phyloP scores from a whole-genome alignment of 1,139 yeast genomes.

The Maudiozyma humilis region DNA sequence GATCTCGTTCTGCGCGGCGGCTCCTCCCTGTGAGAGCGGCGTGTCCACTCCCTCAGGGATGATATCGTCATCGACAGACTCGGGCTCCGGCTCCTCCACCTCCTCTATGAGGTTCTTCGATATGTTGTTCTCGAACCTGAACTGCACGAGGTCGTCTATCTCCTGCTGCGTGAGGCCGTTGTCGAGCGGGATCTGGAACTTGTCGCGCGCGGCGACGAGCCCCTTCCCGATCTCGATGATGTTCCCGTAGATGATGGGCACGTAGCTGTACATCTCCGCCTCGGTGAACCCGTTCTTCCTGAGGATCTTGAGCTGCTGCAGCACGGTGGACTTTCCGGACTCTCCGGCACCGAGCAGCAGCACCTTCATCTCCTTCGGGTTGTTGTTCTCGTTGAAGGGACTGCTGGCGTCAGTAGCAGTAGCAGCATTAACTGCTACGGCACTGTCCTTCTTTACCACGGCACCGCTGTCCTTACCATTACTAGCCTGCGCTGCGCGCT shows the following conservation, averaged over 20 bases:
- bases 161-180: constrained; percentile 33
- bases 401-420: background rate
- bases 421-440: background rate
- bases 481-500: background rate
- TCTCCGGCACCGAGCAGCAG: constrained; percentile 71
- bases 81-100: background rate
- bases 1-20: background rate
- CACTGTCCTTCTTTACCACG: background rate
- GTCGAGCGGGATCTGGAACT: constrained; percentile 17
- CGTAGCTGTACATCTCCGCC: constrained; percentile 56
- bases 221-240: constrained; percentile 58
- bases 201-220: constrained; percentile 38
- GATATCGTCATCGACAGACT: constrained; percentile 1
- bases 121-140: constrained; percentile 28
- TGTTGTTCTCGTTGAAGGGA: background rate
- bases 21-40: background rate
- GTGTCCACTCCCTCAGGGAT: constrained; percentile 8
- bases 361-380: constrained; percentile 46
- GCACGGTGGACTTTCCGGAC: constrained; percentile 68
- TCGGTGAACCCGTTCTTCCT: constrained; percentile 63
- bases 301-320: constrained; percentile 65
- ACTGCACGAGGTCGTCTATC: constrained; percentile 40
- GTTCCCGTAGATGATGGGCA: constrained; percentile 63
- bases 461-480: background rate
- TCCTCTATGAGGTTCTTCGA: background rate